Evolutionary conservation across 2,329 filamentous ascomycete species (phyloP).

Genomic region (Pseudogymnoascus sp.): DNA sequence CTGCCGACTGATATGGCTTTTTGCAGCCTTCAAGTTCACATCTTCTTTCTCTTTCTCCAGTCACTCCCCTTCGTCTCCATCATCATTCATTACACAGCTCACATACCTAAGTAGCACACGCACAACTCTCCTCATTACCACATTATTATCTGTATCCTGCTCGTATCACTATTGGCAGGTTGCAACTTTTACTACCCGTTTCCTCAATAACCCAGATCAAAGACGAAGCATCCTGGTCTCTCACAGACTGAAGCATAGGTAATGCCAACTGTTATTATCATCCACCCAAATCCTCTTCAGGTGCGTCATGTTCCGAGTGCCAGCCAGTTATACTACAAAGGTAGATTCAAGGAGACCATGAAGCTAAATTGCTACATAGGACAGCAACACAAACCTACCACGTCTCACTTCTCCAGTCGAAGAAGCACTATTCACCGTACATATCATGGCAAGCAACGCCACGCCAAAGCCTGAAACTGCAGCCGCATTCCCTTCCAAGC

Average conservation of each 20-base stretch:
- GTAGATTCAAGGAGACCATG: background rate
- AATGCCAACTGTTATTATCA: background rate
- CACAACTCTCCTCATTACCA: background rate
- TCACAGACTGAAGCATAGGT: background rate
- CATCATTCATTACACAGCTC: background rate
- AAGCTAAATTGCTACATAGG: background rate
- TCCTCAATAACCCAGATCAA: background rate
- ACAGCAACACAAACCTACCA: background rate
- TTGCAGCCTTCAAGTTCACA: background rate
- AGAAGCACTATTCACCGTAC: background rate
- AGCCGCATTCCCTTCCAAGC: background rate
- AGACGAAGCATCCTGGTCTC: background rate
- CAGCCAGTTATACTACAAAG: background rate
- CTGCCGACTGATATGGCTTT: background rate
- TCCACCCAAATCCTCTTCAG: background rate
- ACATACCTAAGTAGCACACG: background rate
- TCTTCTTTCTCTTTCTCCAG: background rate
- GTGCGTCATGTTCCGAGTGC: background rate
- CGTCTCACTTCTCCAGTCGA: background rate
- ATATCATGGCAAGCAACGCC: background rate
- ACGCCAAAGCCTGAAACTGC: background rate
- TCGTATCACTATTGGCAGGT: background rate
- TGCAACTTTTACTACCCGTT: background rate
- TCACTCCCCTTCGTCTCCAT: background rate
- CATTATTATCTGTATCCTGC: background rate